Conservation (phyloP, 1,139 yeast species). For the Saccharomyces hybrid region DNA sequence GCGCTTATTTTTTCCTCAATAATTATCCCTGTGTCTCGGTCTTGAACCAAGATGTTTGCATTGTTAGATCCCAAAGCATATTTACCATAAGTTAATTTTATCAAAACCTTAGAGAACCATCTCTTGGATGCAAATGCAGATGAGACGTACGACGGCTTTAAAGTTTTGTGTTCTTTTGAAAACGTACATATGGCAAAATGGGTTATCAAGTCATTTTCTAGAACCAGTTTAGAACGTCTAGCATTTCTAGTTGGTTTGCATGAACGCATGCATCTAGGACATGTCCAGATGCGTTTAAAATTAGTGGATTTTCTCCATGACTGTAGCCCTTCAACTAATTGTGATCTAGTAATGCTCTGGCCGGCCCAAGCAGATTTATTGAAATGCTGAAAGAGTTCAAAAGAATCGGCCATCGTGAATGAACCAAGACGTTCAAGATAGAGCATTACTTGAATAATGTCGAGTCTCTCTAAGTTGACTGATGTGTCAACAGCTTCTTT, state of each 20-base stretch:
- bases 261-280: constrained; percentile 72
- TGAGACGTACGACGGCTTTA: constrained; percentile 68
- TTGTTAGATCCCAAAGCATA: constrained; percentile 83
- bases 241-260: constrained; percentile 45
- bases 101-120: constrained; percentile 79
- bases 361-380: constrained; percentile 28
- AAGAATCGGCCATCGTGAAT: constrained; percentile 49
- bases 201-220: constrained; percentile 56
- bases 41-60: constrained; percentile 91
- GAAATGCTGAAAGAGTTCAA: constrained; percentile 41
- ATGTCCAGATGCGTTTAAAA: constrained; percentile 34
- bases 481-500: constrained; percentile 40
- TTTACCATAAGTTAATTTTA: constrained; percentile 82
- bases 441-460: constrained; percentile 24
- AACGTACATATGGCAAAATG: constrained; percentile 86
- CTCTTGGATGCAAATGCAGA: constrained; percentile 77
- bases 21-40: constrained; percentile 77
- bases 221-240: constrained; percentile 34
- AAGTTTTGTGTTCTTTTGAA: constrained; percentile 57
- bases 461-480: constrained; percentile 19
- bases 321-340: constrained; percentile 38
- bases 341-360: constrained; percentile 29
- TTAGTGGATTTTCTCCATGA: constrained; percentile 40
- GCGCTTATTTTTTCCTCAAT: constrained; percentile 90
- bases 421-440: constrained; percentile 37